Percentiles rank a stretch among this genome's conserved stretches.
Evolutionary conservation across 805 yeast genomes (phyloP).

Genomic region (Monosporozyma solicola): DNA sequence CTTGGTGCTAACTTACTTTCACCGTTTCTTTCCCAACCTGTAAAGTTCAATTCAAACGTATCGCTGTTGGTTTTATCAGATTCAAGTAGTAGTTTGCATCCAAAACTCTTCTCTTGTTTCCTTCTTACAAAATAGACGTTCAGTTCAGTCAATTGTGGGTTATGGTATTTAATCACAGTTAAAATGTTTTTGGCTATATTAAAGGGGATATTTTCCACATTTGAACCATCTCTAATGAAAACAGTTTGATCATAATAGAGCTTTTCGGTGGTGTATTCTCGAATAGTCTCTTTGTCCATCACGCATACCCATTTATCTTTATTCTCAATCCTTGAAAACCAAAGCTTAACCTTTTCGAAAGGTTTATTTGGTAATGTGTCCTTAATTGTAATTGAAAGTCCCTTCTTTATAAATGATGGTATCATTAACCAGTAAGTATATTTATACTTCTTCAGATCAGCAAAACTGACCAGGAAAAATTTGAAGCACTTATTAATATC

Average conservation of each 20-base stretch:
- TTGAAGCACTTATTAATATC: slow-evolving; percentile 21
- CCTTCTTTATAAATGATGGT: slow-evolving; percentile 44
- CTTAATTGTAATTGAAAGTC: slow-evolving; percentile 5
- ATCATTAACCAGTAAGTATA: slow-evolving; percentile 86
- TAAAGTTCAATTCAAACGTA: slow-evolving; percentile 33
- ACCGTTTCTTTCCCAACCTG: slow-evolving; percentile 88
- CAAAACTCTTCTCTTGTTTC: slow-evolving; percentile 2
- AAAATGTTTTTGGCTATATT: slow-evolving; percentile 53
- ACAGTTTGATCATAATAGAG: slow-evolving; percentile 12
- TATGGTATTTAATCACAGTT: slow-evolving; percentile 31
- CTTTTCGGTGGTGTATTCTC: slow-evolving; percentile 8
- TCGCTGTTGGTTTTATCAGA: not conserved
- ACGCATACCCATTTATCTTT: slow-evolving; percentile 25
- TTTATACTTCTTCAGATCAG: slow-evolving; percentile 82
- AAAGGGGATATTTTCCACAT: slow-evolving; percentile 35
- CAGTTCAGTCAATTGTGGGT: slow-evolving; percentile 30
- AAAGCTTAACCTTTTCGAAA: slow-evolving; percentile 5
- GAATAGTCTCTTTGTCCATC: slow-evolving; percentile 12
- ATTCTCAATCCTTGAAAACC: slow-evolving; percentile 11
- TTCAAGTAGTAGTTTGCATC: not conserved
- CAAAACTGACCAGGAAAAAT: slow-evolving; percentile 56
- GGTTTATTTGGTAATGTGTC: not conserved
- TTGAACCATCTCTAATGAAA: slow-evolving; percentile 35
- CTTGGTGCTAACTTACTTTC: slow-evolving; percentile 73
- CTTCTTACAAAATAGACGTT: slow-evolving; percentile 35